Conservation (phyloP, 441 rosid species). For the Euphorbia celastroides region DNA sequence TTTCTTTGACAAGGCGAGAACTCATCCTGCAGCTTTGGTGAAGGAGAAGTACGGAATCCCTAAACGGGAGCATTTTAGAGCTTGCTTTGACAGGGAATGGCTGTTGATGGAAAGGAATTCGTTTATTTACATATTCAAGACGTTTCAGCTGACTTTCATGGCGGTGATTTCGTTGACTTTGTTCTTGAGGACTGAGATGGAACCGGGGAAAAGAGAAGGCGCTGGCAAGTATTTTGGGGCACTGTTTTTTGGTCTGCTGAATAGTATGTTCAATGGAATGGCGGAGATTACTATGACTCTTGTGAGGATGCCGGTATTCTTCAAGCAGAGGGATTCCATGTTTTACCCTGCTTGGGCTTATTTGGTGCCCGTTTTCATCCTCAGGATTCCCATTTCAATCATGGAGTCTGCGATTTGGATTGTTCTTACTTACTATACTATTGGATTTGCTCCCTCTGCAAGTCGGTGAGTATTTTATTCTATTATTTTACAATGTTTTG, state of each 20-base stretch:
- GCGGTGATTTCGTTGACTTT: conserved; percentile 46
- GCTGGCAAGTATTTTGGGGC: conserved; percentile 51
- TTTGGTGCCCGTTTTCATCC: conserved; percentile 51
- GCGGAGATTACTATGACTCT: conserved; percentile 55
- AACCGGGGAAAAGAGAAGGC: conserved; percentile 26
- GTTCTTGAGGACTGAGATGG: conserved; percentile 46
- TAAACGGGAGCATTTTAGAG: conserved; percentile 13
- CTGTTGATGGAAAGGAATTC: conserved; percentile 60
- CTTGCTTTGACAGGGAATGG: conserved; percentile 41
- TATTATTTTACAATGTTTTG: neutral
- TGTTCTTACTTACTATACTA: conserved; percentile 57
- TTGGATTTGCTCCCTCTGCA: conserved; percentile 67
- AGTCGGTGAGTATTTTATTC: conserved; percentile 29
- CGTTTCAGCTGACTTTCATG: conserved; percentile 47
- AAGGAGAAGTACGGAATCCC: no score
- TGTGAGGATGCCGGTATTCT: conserved; percentile 61
- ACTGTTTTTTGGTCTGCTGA: no score
- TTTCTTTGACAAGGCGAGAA: conserved; percentile 44
- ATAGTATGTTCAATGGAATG: conserved; percentile 66
- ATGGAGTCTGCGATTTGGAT: conserved; percentile 63
- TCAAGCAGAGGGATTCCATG: conserved; percentile 57
- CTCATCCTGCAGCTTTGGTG: no score
- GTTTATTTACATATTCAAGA: conserved; percentile 54
- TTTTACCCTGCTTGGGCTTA: conserved; percentile 76
- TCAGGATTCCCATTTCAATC: conserved; percentile 52